A percentile compares a stretch with the other conserved stretches of the same genome.
These are phyloP conservation scores for Colletotrichum sp. DNA, from an alignment of 2,329 filamentous ascomycete species.

Conservation along the genomic window DNA sequence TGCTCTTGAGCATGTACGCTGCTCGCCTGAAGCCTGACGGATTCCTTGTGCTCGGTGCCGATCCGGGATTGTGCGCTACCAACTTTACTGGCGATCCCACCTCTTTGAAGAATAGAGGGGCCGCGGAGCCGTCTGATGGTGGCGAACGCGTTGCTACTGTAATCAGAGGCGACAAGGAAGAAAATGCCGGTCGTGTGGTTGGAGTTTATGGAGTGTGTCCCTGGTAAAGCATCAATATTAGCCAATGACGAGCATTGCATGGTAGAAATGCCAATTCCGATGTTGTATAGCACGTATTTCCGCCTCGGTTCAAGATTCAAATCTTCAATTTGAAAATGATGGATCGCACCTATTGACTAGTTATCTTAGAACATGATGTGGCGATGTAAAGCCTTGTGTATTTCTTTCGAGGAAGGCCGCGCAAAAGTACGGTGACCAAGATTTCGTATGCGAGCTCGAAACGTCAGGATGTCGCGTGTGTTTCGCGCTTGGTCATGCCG, in stretches of 20 bases:
- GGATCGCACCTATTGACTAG: not conserved
- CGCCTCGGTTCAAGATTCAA: not conserved
- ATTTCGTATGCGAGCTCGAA: not conserved
- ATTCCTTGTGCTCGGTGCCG: not conserved
- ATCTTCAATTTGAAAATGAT: not conserved
- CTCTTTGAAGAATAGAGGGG: not conserved
- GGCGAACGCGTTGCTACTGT: not conserved
- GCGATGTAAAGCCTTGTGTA: not conserved
- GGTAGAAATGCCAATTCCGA: not conserved
- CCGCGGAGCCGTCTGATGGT: not conserved
- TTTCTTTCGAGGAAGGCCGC: not conserved
- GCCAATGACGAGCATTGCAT: not conserved
- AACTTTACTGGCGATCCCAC: not conserved
- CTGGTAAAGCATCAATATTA: not conserved
- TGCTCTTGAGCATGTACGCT: slow-evolving; percentile 38
- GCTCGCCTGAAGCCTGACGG: slow-evolving; percentile 25
- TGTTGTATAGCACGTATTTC: not conserved
- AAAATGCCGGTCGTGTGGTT: not conserved
- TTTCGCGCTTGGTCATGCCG: not conserved
- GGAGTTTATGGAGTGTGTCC: not conserved
- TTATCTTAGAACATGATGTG: not conserved
- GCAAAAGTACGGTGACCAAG: not conserved
- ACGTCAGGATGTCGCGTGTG: not conserved
- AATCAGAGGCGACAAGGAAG: not conserved
- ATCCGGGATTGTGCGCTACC: not conserved